Evolutionary conservation across 257 asterid species (phyloP).

Genomic region (Solanum chilense): DNA sequence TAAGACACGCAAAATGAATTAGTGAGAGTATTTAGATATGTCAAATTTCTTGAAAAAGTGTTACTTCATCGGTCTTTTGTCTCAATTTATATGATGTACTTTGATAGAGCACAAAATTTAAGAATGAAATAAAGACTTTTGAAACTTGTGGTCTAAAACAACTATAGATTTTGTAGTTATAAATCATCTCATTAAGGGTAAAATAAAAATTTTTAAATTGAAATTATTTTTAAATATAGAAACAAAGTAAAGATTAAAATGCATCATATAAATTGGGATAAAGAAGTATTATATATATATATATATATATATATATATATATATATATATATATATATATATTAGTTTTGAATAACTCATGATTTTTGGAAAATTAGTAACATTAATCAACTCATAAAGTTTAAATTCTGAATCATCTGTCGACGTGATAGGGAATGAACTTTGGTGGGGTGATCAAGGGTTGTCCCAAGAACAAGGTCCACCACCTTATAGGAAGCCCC

Average conservation of each 20-base stretch:
- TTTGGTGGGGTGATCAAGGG: conserved; percentile 63
- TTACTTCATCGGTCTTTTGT: not conserved
- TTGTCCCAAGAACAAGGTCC: conserved; percentile 27
- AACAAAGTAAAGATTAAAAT: not conserved
- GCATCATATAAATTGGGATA: not conserved
- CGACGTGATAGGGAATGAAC: conserved; percentile 19
- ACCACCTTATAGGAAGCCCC: conserved; percentile 59
- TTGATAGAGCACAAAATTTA: not conserved
- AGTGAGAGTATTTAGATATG: not conserved
- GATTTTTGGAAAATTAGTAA: not conserved
- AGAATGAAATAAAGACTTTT: not conserved
- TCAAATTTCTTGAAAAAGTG: not conserved
- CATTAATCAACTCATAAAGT: not conserved
- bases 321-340: no score
- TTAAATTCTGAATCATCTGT: not conserved
- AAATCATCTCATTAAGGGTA: not conserved
- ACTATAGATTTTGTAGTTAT: not conserved
- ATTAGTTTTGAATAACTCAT: not conserved
- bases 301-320: no score
- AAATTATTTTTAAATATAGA: not conserved
- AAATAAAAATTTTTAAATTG: not conserved
- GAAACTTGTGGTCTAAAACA: not conserved
- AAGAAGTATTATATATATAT: not conserved
- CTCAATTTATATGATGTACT: not conserved
- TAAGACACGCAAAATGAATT: not conserved